Evolutionary conservation across 2,329 filamentous ascomycete species (phyloP).

Genomic region (Ascochyta koolunga): DNA sequence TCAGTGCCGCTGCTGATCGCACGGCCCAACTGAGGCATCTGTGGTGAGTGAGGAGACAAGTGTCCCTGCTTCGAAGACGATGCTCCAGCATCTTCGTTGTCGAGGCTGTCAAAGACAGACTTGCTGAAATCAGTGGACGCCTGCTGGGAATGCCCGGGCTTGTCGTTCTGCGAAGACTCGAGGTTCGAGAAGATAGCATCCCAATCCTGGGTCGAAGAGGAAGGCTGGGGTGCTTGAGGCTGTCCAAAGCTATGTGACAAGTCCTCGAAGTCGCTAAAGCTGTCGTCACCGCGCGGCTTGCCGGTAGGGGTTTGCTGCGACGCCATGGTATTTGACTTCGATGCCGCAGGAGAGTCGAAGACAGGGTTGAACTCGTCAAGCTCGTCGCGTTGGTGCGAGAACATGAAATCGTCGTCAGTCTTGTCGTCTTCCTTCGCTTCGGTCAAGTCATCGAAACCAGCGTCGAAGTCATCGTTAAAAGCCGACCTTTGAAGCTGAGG

Average conservation of each 20-base stretch:
- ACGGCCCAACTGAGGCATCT: slow-evolving; percentile 63
- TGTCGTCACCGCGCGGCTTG: slow-evolving; percentile 49
- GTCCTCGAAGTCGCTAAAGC: slow-evolving; percentile 59
- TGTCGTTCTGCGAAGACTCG: slow-evolving; percentile 58
- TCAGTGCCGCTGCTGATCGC: slow-evolving; percentile 75
- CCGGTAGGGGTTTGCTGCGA: slow-evolving; percentile 51
- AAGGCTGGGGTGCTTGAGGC: slow-evolving; percentile 48
- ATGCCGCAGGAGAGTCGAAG: slow-evolving; percentile 70
- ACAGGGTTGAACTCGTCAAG: slow-evolving; percentile 81
- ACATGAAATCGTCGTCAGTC: slow-evolving; percentile 80
- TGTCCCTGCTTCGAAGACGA: slow-evolving; percentile 35
- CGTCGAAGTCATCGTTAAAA: slow-evolving; percentile 76
- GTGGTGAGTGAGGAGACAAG: slow-evolving; percentile 22
- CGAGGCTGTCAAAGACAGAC: slow-evolving; percentile 45
- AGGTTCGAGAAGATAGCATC: slow-evolving; percentile 89
- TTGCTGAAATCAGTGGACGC: slow-evolving; percentile 44
- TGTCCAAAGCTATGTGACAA: slow-evolving; percentile 50
- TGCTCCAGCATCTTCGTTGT: slow-evolving; percentile 40
- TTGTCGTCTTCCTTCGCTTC: slow-evolving; percentile 78
- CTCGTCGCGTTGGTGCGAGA: slow-evolving; percentile 64
- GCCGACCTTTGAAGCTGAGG: slow-evolving; percentile 55
- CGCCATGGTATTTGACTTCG: slow-evolving; percentile 55
- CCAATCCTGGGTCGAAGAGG: slow-evolving; percentile 74
- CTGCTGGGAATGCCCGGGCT: slow-evolving; percentile 39
- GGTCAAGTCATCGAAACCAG: slow-evolving; percentile 81